Evolutionary conservation across 441 rosid genomes (phyloP), one percentile per base, ranked within the genome.

Genomic region (Pelargonium fulgidum): DNA sequence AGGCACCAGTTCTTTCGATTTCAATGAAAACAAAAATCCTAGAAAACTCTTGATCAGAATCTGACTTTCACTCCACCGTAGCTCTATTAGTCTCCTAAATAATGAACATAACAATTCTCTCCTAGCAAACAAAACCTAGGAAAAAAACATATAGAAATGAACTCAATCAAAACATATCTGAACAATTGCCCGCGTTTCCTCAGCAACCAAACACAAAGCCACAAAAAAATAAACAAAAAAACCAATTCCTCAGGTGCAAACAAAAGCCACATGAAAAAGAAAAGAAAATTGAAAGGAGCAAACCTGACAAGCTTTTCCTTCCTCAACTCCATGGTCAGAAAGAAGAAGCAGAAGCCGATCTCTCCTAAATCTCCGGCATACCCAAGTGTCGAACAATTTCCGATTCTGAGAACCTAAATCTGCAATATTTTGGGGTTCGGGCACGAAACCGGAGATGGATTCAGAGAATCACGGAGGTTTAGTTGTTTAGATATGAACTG

Each of bases 231-330:
- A 13, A 13, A 36, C 39, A 45, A 14, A 11, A n/a, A 13, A 13
- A 36, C 39, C 24, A 65, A 3, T 14, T 65, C 24, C 70, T 12
- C 0, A 24, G 7, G 45, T 14, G 44, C 58, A 45, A 76, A 65
- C 7, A 36, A 20, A 72, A 72, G 22, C 39, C 36, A 47, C 19
- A 8, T 7, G n/a, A 42, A 44, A 5, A 14, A 72, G 11, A 9
- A 17, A 39, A 22, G 64, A 16, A 58, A 33, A 19, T 11, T 12
- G 20, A 0, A 11, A 65, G 8, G 19, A 36, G 67, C 81, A 80
- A 29, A 84, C 97, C 86, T 89, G 63, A 87, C 86, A 71, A 87
- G 84, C 80, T 80, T 87, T 59, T 82, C 89, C 83, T 84, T 89
- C 79, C 74, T 86, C 73, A 83, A 78, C 82, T 92, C 97, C 97